A percentile compares a stretch with the other conserved stretches of the same genome.
phyloP scores from a whole-genome alignment of 805 yeast species.

The Lipomyces orientalis region DNA sequence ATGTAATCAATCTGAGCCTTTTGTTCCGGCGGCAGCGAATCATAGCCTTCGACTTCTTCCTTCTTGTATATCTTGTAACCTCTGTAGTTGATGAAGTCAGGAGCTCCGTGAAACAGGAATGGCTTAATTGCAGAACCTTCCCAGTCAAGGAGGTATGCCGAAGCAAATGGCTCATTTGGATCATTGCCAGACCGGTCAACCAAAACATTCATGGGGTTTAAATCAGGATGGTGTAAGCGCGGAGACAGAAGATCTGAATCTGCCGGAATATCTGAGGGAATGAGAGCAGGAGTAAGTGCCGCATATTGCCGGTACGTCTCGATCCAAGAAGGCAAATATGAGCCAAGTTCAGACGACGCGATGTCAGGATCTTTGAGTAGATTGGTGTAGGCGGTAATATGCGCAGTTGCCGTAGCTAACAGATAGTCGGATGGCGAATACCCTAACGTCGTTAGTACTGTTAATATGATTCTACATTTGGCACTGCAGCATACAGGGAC shows the following conservation, averaged over 20 bases:
- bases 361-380: conserved; percentile 61
- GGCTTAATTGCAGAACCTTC: conserved; percentile 85
- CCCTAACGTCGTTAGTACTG: conserved; percentile 7
- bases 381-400: conserved; percentile 63
- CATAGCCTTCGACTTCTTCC: conserved; percentile 75
- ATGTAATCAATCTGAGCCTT: conserved; percentile 83
- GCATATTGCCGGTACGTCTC: conserved; percentile 67
- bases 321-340: conserved; percentile 31
- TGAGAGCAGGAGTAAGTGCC: conserved; percentile 61
- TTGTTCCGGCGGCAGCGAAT: conserved; percentile 69
- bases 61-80: conserved; percentile 86
- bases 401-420: conserved; percentile 66
- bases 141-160: conserved; percentile 71
- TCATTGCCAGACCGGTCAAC: conserved; percentile 38
- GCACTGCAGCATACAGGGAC: conserved; percentile 68
- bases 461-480: background rate
- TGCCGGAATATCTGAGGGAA: conserved; percentile 56
- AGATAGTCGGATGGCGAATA: conserved; percentile 65
- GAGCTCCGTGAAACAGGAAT: conserved; percentile 75
- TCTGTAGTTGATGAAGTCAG: conserved; percentile 81
- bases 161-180: conserved; percentile 21
- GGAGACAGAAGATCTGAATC: conserved; percentile 68
- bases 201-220: conserved; percentile 88
- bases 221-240: conserved; percentile 76
- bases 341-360: conserved; percentile 49